Evolutionary conservation across 495 filamentous ascomycete genomes (phyloP).

Genomic region (Terfezia boudieri): DNA sequence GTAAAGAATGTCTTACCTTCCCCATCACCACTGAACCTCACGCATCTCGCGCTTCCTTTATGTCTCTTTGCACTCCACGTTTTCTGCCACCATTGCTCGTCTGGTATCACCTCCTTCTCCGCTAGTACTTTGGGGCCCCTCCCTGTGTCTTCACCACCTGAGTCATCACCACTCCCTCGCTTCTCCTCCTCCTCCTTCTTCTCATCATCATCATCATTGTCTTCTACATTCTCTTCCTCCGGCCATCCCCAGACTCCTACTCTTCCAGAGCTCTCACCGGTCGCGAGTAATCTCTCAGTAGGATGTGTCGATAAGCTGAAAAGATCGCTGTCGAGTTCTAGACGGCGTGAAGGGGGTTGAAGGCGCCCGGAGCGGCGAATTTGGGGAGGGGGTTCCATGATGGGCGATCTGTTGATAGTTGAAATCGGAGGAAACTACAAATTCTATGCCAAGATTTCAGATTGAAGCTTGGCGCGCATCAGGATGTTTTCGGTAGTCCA

Average conservation of each 20-base stretch:
- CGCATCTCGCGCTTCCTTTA: constrained; percentile 68
- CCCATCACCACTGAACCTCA: constrained; percentile 59
- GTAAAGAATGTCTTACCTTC: constrained; percentile 11
- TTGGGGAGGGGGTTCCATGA: neutral
- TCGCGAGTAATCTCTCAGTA: constrained; percentile 54
- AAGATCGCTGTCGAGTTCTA: constrained; percentile 31
- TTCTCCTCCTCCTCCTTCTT: neutral
- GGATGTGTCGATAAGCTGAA: constrained; percentile 81
- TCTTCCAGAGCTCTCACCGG: constrained; percentile 66
- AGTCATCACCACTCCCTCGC: too few species aligned
- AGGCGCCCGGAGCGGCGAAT: neutral
- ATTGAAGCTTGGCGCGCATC: too few species aligned
- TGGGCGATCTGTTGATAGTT: neutral
- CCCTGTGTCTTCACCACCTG: too few species aligned
- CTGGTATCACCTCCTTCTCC: too few species aligned
- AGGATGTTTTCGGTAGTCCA: too few species aligned
- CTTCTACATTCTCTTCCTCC: constrained; percentile 7
- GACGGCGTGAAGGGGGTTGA: neutral
- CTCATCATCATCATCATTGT: constrained; percentile 24
- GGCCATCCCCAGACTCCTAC: constrained; percentile 73
- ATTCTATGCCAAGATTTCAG: too few species aligned
- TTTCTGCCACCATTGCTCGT: neutral
- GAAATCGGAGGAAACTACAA: too few species aligned
- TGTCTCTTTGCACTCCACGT: constrained; percentile 68
- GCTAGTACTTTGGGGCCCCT: too few species aligned